Evolutionary conservation across 1,284 basidiomycete species (phyloP).

Genomic region (Apiotrichum gracile): DNA sequence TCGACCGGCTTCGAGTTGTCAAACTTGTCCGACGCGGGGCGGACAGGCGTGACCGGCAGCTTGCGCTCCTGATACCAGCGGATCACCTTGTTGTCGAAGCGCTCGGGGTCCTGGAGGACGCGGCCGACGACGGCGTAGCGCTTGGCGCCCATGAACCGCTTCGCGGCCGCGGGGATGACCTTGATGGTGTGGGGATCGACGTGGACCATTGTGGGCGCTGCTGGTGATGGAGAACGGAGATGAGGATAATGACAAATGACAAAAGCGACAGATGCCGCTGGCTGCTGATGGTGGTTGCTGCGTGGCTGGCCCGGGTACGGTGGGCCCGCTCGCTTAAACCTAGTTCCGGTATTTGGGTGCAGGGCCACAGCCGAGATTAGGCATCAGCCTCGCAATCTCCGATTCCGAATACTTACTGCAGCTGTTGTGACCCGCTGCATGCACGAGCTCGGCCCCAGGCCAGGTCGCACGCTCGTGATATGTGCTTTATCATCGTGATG

Average conservation of each 20-base stretch:
- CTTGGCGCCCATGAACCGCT: constrained; percentile 34
- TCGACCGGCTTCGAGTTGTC: constrained; percentile 27
- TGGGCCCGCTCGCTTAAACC: not conserved
- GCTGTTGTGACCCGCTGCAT: too few relatives aligned
- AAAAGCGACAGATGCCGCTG: not conserved
- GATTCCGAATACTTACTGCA: too few relatives aligned
- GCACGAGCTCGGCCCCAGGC: too few relatives aligned
- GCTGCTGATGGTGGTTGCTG: too few relatives aligned
- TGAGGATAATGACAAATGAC: not conserved
- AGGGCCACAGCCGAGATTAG: too few relatives aligned
- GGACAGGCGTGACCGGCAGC: constrained; percentile 53
- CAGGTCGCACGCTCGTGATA: too few relatives aligned
- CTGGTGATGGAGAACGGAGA: not conserved
- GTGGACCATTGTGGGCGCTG: constrained; percentile 12
- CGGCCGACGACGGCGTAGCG: constrained; percentile 40
- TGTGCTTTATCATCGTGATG: too few relatives aligned
- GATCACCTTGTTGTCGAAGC: constrained; percentile 47
- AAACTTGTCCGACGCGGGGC: constrained; percentile 41
- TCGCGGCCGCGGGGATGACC: constrained; percentile 24
- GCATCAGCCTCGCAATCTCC: too few relatives aligned
- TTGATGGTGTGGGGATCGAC: constrained; percentile 21
- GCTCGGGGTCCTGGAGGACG: constrained; percentile 29
- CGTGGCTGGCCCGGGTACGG: too few relatives aligned
- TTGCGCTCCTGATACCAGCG: constrained; percentile 64
- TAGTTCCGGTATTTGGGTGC: too few relatives aligned